Conservation (phyloP, 768 basidiomycete species). For the Russula compacta region DNA sequence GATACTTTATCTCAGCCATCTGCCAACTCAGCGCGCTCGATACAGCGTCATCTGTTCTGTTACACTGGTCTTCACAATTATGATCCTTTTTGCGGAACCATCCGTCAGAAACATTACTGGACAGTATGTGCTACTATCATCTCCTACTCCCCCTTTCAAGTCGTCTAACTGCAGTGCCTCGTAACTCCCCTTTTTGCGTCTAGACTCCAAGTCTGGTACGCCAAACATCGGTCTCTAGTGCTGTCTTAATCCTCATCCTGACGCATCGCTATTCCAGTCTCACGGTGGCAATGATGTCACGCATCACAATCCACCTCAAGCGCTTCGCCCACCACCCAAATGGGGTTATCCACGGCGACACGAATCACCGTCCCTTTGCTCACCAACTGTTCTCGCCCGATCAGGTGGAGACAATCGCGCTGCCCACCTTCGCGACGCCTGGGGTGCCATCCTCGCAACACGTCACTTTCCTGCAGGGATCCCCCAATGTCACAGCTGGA, state of each 20-base stretch:
- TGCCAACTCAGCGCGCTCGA: not conserved
- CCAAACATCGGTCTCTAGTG: too few species aligned
- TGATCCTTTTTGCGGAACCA: conserved; percentile 27
- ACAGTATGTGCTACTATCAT: conserved; percentile 20
- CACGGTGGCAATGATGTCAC: conserved; percentile 57
- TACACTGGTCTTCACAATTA: conserved; percentile 32
- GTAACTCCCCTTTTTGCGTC: not conserved
- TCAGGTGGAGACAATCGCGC: not conserved
- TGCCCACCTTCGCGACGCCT: not conserved
- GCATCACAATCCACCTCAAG: conserved; percentile 50
- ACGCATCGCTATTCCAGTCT: not conserved
- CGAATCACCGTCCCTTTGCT: not conserved
- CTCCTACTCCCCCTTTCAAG: not conserved
- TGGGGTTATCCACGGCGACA: not conserved
- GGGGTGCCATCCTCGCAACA: not conserved
- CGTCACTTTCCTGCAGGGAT: not conserved
- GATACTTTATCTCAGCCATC: not conserved
- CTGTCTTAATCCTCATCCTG: not conserved
- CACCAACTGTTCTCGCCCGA: not conserved
- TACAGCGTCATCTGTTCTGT: conserved; percentile 32
- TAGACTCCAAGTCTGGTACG: conserved; percentile 10
- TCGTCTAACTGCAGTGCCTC: not conserved
- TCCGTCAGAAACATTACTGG: conserved; percentile 32
- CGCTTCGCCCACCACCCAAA: conserved; percentile 23
- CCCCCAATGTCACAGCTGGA: too few species aligned